phyloP scores from a whole-genome alignment of 2,329 filamentous ascomycete genomes.

The Cordyceps cicadae region DNA sequence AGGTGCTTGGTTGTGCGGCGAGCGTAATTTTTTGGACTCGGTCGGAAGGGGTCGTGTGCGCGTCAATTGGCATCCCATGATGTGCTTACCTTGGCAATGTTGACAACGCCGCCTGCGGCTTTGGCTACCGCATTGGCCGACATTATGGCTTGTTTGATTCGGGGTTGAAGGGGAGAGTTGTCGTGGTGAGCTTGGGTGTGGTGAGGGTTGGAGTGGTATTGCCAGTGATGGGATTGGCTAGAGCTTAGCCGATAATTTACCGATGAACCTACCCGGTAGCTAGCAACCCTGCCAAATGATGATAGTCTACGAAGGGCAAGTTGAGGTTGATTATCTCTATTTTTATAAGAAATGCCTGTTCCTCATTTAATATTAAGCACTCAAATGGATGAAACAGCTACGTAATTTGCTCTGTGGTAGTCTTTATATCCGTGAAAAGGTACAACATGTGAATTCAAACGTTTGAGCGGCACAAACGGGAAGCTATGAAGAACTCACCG shows the following conservation, averaged over 20 bases:
- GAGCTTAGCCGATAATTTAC: conserved; percentile 16
- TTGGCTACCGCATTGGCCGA: conserved; percentile 53
- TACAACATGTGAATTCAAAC: too few relatives aligned
- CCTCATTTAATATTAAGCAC: too few relatives aligned
- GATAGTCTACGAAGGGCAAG: background rate
- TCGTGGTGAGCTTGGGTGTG: conserved; percentile 3
- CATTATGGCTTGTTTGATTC: conserved; percentile 37
- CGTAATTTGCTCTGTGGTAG: too few relatives aligned
- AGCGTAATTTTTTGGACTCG: background rate
- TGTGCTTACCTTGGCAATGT: conserved; percentile 51
- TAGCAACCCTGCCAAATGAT: background rate
- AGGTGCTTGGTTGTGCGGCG: conserved; percentile 9
- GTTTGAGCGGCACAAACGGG: too few relatives aligned
- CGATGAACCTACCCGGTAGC: conserved; percentile 2
- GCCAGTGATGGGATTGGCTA: conserved; percentile 9
- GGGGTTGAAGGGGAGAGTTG: conserved; percentile 11
- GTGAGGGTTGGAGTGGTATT: conserved; percentile 13
- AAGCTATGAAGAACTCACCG: too few relatives aligned
- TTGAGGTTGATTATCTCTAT: background rate
- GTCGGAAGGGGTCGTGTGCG: conserved; percentile 5
- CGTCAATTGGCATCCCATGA: conserved; percentile 16
- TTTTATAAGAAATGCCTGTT: background rate
- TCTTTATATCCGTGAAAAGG: too few relatives aligned
- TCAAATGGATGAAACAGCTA: too few relatives aligned
- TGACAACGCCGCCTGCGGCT: conserved; percentile 45